Evolutionary conservation across 1,284 basidiomycete genomes (phyloP).

Genomic region (Cryptococcus maquisensis): DNA sequence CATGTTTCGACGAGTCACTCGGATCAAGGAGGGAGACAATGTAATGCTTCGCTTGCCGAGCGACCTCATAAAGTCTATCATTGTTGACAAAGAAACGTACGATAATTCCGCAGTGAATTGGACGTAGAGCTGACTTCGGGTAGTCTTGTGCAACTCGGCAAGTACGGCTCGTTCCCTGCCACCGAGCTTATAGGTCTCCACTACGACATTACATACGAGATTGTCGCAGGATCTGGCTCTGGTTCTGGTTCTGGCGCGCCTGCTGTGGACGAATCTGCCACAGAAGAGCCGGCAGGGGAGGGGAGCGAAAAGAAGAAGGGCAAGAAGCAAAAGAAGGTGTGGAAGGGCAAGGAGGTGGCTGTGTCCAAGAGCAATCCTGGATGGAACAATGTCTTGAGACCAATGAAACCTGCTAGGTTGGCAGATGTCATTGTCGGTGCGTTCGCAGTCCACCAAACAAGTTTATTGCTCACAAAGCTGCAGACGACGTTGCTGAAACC

Average conservation of each 20-base stretch:
- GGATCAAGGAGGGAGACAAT: constrained; percentile 48
- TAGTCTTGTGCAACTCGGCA: constrained; percentile 49
- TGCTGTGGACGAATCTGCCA: background rate
- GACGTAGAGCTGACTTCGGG: constrained; percentile 1
- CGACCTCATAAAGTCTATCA: constrained; percentile 49
- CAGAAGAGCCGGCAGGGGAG: background rate
- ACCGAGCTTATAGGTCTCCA: constrained; percentile 47
- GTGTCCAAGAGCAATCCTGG: constrained; percentile 24
- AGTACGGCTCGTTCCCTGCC: constrained; percentile 51
- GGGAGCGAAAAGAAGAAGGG: constrained; percentile 25
- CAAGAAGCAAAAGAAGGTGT: constrained; percentile 24
- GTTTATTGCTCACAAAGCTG: background rate
- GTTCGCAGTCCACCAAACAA: no score
- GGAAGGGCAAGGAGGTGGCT: constrained; percentile 12
- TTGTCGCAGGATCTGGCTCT: constrained; percentile 21
- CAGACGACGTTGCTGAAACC: constrained; percentile 45
- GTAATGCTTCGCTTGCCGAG: constrained; percentile 51
- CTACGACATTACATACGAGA: constrained; percentile 53
- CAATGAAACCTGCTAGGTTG: constrained; percentile 17
- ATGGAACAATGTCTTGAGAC: constrained; percentile 38
- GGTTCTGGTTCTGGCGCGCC: constrained; percentile 2
- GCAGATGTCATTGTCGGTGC: no score
- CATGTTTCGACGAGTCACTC: constrained; percentile 34
- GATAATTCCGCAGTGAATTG: constrained; percentile 2
- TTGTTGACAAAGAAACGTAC: constrained; percentile 43